Conservation (phyloP, 176 grass and related monocot genomes). For the Cenchrus purpureus region DNA sequence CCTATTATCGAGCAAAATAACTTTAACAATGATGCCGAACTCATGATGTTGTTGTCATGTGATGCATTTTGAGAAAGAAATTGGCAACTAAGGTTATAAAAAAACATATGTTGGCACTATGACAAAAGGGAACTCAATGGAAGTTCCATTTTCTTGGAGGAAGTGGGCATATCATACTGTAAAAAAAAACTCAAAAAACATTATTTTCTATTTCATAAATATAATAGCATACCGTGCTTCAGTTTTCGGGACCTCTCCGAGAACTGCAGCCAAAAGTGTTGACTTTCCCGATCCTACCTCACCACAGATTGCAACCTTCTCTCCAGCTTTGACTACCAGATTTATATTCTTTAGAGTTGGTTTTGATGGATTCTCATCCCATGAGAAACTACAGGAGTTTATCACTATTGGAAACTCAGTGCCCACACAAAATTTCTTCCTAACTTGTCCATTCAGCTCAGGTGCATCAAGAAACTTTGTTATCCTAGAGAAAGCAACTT, state of each 20-base stretch:
- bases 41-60: background rate
- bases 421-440: conserved; percentile 34
- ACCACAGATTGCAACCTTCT: conserved; percentile 92
- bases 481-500: conserved; percentile 83
- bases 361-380: conserved; percentile 67
- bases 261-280: conserved; percentile 80
- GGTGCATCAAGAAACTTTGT: conserved; percentile 77
- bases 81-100: background rate
- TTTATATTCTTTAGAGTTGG: conserved; percentile 72
- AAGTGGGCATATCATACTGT: conserved; percentile 7
- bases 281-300: conserved; percentile 98
- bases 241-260: conserved; percentile 74
- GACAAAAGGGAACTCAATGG: background rate
- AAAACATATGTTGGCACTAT: background rate
- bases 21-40: background rate
- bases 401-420: conserved; percentile 54
- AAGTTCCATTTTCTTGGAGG: background rate
- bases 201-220: background rate
- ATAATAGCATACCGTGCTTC: conserved; percentile 63
- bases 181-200: background rate
- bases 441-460: conserved; percentile 60
- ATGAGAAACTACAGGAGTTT: conserved; percentile 75
- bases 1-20: background rate
- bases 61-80: conserved; percentile 19
- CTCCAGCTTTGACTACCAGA: conserved; percentile 63